Evolutionary conservation across 2,329 filamentous ascomycete genomes (phyloP).

Genomic region (Acrocalymma vagum): DNA sequence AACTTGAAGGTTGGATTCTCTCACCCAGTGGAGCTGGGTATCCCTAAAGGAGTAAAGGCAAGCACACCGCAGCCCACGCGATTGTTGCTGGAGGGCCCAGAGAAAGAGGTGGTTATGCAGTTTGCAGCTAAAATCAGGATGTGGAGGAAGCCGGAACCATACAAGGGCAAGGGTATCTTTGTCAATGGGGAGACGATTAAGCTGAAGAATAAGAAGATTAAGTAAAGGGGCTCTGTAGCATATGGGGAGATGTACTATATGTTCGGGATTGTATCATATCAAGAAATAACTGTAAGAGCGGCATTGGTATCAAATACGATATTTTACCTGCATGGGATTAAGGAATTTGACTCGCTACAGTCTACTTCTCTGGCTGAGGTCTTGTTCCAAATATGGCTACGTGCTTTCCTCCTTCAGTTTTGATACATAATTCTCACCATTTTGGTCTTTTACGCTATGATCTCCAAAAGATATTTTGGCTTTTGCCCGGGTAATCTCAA

Average conservation of each 20-base stretch:
- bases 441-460: too few relatives aligned
- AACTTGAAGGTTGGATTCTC: conserved; percentile 96
- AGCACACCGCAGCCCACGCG: conserved; percentile 90
- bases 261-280: conserved; percentile 30
- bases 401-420: too few relatives aligned
- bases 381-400: too few relatives aligned
- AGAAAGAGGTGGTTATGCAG: conserved; percentile 86
- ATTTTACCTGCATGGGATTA: too few relatives aligned
- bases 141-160: conserved; percentile 94
- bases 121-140: conserved; percentile 88
- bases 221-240: conserved; percentile 39
- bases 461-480: too few relatives aligned
- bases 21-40: conserved; percentile 88
- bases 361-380: too few relatives aligned
- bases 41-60: conserved; percentile 84
- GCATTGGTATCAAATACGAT: too few relatives aligned
- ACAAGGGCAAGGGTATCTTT: conserved; percentile 99
- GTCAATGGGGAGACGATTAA: conserved; percentile 98
- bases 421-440: too few relatives aligned
- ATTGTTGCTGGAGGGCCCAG: conserved; percentile 85
- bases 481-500: too few relatives aligned
- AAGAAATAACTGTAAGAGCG: not conserved
- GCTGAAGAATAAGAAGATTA: conserved; percentile 87
- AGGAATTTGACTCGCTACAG: too few relatives aligned
- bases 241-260: conserved; percentile 14